phyloP scores from a whole-genome alignment of 2,329 filamentous ascomycete genomes.

The Chaetomiaceae sp. region DNA sequence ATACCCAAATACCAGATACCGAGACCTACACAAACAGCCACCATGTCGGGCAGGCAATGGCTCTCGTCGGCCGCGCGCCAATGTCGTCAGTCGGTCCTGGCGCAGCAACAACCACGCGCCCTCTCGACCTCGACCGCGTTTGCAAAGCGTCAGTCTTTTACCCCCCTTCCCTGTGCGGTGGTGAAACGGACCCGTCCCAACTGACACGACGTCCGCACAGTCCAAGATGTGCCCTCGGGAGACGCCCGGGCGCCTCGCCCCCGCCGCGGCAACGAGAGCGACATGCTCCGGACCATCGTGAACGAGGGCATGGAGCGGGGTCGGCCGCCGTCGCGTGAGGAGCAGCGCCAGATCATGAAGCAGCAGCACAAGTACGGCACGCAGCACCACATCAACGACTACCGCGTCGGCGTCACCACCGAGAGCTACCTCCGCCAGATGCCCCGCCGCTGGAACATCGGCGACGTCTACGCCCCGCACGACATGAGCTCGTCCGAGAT shows the following conservation, averaged over 20 bases:
- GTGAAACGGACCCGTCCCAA: no score
- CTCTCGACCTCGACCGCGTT: constrained; percentile 16
- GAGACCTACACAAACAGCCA: constrained; percentile 2
- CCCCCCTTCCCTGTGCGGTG: background rate
- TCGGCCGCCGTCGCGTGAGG: constrained; percentile 1
- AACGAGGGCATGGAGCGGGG: constrained; percentile 6
- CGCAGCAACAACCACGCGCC: constrained; percentile 14
- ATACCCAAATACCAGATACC: no score
- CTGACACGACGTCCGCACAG: no score
- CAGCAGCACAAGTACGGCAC: constrained; percentile 1
- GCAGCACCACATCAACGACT: constrained; percentile 2
- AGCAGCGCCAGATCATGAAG: constrained; percentile 8
- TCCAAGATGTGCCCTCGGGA: background rate
- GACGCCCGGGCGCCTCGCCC: no score
- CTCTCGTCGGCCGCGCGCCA: constrained; percentile 22
- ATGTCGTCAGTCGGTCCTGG: constrained; percentile 16
- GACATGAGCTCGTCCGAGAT: constrained; percentile 76
- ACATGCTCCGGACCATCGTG: constrained; percentile 1
- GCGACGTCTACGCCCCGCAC: constrained; percentile 87
- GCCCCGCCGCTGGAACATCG: constrained; percentile 65
- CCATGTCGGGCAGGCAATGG: constrained; percentile 24
- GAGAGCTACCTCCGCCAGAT: constrained; percentile 58
- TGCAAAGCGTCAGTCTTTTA: constrained; percentile 8
- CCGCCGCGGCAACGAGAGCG: no score
- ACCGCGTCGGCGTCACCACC: constrained; percentile 8